Percentiles rank a stretch among this genome's conserved stretches.
Conservation (phyloP, 2,329 filamentous ascomycete species). For the Talaromyces sp. region DNA sequence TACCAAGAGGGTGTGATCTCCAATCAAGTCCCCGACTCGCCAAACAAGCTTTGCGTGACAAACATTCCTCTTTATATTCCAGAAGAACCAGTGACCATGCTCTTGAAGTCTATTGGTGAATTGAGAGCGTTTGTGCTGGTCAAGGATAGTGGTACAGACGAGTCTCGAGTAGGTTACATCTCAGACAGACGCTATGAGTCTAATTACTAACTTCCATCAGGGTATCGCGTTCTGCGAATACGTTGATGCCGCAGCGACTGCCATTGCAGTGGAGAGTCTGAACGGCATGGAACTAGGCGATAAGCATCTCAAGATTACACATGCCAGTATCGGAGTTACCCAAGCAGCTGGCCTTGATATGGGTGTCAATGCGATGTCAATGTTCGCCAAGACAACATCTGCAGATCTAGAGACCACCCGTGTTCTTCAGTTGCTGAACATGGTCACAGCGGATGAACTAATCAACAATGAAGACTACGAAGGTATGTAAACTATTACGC, state of each 20-base stretch:
- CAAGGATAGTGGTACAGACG: conserved; percentile 78
- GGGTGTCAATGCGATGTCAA: conserved; percentile 95
- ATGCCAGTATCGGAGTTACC: conserved; percentile 90
- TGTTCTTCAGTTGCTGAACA: conserved; percentile 91
- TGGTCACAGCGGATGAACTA: conserved; percentile 95
- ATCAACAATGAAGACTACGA: conserved; percentile 94
- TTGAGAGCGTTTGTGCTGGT: conserved; percentile 89
- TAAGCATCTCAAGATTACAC: conserved; percentile 75
- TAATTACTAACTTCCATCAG: conserved; percentile 44
- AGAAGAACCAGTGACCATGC: conserved; percentile 87
- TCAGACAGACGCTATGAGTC: background rate
- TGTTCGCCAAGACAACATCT: conserved; percentile 87
- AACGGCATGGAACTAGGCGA: conserved; percentile 93
- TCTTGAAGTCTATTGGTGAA: conserved; percentile 86
- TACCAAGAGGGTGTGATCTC: conserved; percentile 76
- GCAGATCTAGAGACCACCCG: conserved; percentile 74
- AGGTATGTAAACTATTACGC: conserved; percentile 53
- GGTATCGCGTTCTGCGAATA: conserved; percentile 98
- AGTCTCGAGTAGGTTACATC: conserved; percentile 70
- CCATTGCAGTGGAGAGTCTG: conserved; percentile 82
- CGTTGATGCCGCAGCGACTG: conserved; percentile 67
- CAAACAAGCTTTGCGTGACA: conserved; percentile 90
- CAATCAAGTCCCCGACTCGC: conserved; percentile 79
- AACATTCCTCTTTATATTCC: conserved; percentile 85
- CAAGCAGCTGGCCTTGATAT: conserved; percentile 90